These are phyloP conservation scores for Boechera retrofracta DNA, from an alignment of 345 rosid genomes.

Conservation along the genomic window DNA sequence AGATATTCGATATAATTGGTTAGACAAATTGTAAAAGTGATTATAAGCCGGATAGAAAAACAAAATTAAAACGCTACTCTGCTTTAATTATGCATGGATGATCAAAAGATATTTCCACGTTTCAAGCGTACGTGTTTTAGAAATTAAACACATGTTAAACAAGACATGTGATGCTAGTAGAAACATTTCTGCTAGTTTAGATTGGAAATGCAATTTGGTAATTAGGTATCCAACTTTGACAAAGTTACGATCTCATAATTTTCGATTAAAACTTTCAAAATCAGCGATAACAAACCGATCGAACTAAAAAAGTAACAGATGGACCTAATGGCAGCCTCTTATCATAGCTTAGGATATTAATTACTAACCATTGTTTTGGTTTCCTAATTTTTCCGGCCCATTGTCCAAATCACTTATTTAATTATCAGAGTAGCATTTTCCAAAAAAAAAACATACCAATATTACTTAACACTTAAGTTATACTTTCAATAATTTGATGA, in stretches of 20 bases:
- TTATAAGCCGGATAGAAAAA: too few species aligned
- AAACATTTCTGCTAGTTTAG: too few species aligned
- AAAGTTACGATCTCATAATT: not conserved
- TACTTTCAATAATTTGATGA: not conserved
- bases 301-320: too few species aligned
- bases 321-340: too few species aligned
- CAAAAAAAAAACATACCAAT: not conserved
- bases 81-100: too few species aligned
- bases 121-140: too few species aligned
- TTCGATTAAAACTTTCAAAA: not conserved
- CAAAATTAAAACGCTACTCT: too few species aligned
- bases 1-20: too few species aligned
- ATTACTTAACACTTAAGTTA: not conserved
- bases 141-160: too few species aligned
- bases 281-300: not conserved
- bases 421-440: not conserved
- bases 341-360: not conserved
- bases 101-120: too few species aligned
- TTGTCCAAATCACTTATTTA: not conserved
- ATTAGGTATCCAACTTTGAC: not conserved
- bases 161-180: not conserved
- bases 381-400: not conserved
- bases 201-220: too few species aligned
- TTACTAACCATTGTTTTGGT: not conserved
- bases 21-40: too few species aligned